Base-by-base conservation (phyloP, 345 rosid genomes). In the Eutrema yunnanense region DNA sequence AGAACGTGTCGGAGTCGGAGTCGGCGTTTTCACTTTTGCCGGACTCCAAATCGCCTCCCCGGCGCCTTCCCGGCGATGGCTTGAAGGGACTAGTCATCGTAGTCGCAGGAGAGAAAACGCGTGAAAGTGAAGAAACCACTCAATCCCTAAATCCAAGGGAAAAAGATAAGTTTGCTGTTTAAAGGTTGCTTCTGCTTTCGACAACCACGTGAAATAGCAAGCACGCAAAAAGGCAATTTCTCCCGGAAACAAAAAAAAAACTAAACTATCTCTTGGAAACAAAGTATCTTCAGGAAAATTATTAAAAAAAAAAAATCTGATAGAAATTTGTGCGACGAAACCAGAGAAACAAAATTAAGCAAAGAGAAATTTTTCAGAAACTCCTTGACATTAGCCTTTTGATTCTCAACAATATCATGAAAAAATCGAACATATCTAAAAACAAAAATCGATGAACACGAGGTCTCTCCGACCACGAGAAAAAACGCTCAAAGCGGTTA, bases 1-100 rank as follows among this genome's bases (percentile, higher is more conserved):
- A 62, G 69, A 96, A 96, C 0, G 97, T 86, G 72, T 76, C 86
- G 22, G 79, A 73, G 14, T 80, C 80, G 4, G 76, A 77, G 57
- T 77, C 80, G 10, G 67, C 51, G 46, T 81, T 52, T 41, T 65
- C 79, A 10, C 64, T 47, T 40, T 49, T 69, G 4, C 85, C 86
- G 38, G 84, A 82, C 80, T 89, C 96, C 86, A 78, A 9, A 65
- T 89, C 92, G 41, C 43, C 10, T 43, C 68, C 68, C 6, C 69
- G 61, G 60, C 78, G 82, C 74, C 84, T 55, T 51, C 75, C 52
- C 0, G 95, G 83, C 36, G 92, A 84, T 7, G 66, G 43, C 52
- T 72, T 82, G 3, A 76, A 76, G 11, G 4, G 59, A 26, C 66
- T 78, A 42, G 71, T 77, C 80, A 73, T 84, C 68, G 56, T 75